Evolutionary conservation across 768 basidiomycete species (phyloP).

Genomic region (Pisolithus microcarpus): DNA sequence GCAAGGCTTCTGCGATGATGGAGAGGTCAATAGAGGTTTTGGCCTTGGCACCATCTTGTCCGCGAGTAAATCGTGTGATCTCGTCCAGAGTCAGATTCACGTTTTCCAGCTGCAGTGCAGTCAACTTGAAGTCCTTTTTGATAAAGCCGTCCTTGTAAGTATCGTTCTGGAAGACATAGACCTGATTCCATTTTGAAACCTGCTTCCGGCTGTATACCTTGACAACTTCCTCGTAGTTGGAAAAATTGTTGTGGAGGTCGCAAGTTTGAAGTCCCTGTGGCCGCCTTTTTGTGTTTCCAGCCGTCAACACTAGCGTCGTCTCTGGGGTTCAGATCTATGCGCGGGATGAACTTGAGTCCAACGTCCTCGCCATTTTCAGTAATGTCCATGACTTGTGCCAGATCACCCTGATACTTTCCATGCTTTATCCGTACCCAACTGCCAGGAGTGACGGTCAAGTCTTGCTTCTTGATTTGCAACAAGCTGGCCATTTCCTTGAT

Average conservation of each 20-base stretch:
- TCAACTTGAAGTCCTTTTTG: conserved; percentile 90
- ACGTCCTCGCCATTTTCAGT: conserved; percentile 91
- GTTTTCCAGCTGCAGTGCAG: conserved; percentile 71
- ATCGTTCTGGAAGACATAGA: conserved; percentile 86
- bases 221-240: conserved; percentile 82
- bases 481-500: conserved; percentile 99
- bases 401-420: conserved; percentile 89
- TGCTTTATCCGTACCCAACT: conserved; percentile 94
- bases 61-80: too few relatives aligned
- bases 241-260: conserved; percentile 90
- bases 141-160: conserved; percentile 93
- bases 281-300: conserved; percentile 72
- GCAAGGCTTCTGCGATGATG: conserved; percentile 86
- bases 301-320: conserved; percentile 64
- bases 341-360: conserved; percentile 88
- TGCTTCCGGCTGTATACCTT: conserved; percentile 77
- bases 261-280: conserved; percentile 42
- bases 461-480: conserved; percentile 92
- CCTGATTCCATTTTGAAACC: conserved; percentile 66
- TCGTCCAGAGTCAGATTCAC: too few relatives aligned
- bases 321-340: conserved; percentile 90
- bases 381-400: conserved; percentile 92
- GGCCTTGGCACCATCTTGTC: conserved; percentile 55
- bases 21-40: conserved; percentile 78
- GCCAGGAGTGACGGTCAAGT: conserved; percentile 72